Percentiles rank a stretch among this genome's conserved stretches.
Conservation (phyloP, 2,329 filamentous ascomycete species). For the Septoria linicola region DNA sequence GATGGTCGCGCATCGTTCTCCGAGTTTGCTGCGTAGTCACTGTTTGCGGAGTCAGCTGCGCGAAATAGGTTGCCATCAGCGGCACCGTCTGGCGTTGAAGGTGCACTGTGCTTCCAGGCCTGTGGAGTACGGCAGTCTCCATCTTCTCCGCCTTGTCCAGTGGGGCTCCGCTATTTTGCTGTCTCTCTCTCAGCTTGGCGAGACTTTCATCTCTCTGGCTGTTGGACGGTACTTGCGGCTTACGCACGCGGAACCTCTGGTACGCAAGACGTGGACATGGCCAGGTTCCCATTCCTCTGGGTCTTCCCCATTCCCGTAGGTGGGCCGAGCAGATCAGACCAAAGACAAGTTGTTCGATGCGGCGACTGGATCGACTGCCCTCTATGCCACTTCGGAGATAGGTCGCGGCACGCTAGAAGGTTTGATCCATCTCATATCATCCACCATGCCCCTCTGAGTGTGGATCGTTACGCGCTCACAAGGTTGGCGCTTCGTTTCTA, state of each 20-base stretch:
- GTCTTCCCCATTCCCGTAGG: not conserved
- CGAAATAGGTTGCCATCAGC: not conserved
- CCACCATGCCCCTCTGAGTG: constrained; percentile 25
- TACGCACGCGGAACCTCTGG: not conserved
- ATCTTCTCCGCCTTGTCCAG: constrained; percentile 1
- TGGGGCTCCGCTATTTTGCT: constrained; percentile 8
- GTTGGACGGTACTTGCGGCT: constrained; percentile 9
- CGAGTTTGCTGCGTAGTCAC: too few species aligned
- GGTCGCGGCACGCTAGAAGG: constrained; percentile 22
- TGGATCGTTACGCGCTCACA: constrained; percentile 16
- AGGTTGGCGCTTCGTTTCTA: constrained; percentile 24
- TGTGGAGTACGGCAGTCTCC: constrained; percentile 2
- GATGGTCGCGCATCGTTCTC: not conserved
- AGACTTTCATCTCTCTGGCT: not conserved
- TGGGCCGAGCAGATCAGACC: not conserved
- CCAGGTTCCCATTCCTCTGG: constrained; percentile 1
- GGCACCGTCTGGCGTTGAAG: too few species aligned
- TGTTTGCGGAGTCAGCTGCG: constrained; percentile 1
- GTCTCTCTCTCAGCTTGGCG: not conserved
- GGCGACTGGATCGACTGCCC: not conserved
- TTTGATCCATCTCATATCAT: constrained; percentile 20
- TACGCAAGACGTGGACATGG: not conserved
- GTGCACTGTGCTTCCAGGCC: too few species aligned
- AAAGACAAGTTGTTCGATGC: not conserved
- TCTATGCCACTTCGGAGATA: constrained; percentile 20